These are phyloP conservation scores for Saccharomyces kudriavzevii DNA, from an alignment of 805 yeast genomes.

Conservation along the genomic window DNA sequence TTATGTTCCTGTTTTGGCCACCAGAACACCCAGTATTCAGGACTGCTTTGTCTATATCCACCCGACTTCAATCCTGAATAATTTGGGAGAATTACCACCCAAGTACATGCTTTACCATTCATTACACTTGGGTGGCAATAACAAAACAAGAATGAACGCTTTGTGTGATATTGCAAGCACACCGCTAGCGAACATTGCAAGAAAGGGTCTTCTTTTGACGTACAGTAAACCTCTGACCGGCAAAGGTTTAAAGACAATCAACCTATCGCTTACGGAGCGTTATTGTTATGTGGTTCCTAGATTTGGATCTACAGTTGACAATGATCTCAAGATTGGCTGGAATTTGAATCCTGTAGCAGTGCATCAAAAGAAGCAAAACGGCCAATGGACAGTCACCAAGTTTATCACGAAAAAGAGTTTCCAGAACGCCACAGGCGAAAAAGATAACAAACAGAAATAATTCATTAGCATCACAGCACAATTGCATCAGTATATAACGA, in stretches of 20 bases:
- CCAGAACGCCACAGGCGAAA: constrained; percentile 9
- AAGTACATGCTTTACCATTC: constrained; percentile 67
- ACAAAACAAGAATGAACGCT: constrained; percentile 57
- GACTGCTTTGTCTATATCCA: constrained; percentile 66
- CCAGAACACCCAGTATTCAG: constrained; percentile 34
- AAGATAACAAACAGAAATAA: constrained; percentile 1
- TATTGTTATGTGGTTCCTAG: constrained; percentile 89
- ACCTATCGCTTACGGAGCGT: constrained; percentile 55
- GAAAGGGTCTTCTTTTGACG: constrained; percentile 59
- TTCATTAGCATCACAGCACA: not conserved
- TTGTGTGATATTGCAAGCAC: constrained; percentile 68
- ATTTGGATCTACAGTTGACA: constrained; percentile 74
- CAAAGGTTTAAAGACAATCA: constrained; percentile 78
- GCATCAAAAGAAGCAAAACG: constrained; percentile 54
- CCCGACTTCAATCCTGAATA: constrained; percentile 59
- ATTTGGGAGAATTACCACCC: constrained; percentile 66
- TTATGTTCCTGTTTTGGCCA: constrained; percentile 46
- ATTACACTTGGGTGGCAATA: constrained; percentile 48
- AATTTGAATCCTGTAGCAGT: constrained; percentile 79
- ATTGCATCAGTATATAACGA: not conserved
- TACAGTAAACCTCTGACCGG: constrained; percentile 84
- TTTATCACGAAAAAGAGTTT: constrained; percentile 25
- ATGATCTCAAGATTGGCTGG: constrained; percentile 80
- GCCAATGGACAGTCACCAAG: constrained; percentile 51
- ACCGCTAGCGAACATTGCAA: constrained; percentile 72